Percentiles rank a stretch among this genome's conserved stretches.
Evolutionary conservation across 2,329 filamentous ascomycete genomes (phyloP).

Genomic region (Colletotrichum lentis): DNA sequence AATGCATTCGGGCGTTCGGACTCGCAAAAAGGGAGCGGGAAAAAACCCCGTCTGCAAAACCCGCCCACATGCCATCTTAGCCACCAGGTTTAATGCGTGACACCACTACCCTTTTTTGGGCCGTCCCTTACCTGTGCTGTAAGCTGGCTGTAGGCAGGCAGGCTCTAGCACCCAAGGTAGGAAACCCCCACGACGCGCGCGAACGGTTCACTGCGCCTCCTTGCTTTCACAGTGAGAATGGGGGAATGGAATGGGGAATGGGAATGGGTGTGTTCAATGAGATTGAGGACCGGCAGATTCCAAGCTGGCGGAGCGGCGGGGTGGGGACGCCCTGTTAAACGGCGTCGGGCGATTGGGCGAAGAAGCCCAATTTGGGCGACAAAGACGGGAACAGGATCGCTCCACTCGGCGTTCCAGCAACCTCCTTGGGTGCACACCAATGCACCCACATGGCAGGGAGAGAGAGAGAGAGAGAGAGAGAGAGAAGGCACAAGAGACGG

Average conservation of each 20-base stretch:
- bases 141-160: too few species aligned
- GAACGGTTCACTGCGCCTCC: conserved; percentile 31
- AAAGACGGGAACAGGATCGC: conserved; percentile 2
- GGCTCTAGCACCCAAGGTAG: background rate
- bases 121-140: background rate
- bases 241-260: too few species aligned
- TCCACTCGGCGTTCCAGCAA: conserved; percentile 31
- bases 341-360: conserved; percentile 30
- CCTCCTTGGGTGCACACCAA: conserved; percentile 17
- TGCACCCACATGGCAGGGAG: conserved; percentile 30
- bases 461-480: too few species aligned
- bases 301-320: conserved; percentile 33
- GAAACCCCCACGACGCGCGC: conserved; percentile 25
- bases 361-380: conserved; percentile 8
- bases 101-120: conserved; percentile 5
- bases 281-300: conserved; percentile 5
- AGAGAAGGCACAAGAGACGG: background rate
- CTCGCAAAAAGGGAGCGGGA: background rate
- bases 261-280: background rate
- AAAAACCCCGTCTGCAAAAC: conserved; percentile 7
- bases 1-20: background rate
- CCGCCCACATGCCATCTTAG: conserved; percentile 23
- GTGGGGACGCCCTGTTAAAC: conserved; percentile 7
- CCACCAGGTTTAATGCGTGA: conserved; percentile 12
- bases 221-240: conserved; percentile 29